These are phyloP conservation scores for Coemansia sp. DNA, from an alignment of 192 early-diverging fungal genomes.

Conservation along the genomic window DNA sequence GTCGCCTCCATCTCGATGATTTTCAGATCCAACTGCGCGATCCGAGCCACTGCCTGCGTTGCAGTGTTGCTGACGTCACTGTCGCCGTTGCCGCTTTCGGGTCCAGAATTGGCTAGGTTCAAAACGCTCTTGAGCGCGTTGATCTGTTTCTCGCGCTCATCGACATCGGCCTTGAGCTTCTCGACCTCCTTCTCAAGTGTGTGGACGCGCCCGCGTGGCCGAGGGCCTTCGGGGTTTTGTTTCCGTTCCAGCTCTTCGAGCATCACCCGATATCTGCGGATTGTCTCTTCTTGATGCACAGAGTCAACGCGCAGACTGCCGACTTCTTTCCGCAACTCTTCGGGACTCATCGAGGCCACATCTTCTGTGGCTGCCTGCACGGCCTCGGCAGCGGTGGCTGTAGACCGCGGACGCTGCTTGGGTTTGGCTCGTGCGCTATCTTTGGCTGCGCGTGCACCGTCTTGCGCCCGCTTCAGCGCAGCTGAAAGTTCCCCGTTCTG, in stretches of 20 bases:
- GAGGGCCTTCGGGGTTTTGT: constrained; percentile 50
- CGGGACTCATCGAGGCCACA: constrained; percentile 36
- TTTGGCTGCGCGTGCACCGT: constrained; percentile 12
- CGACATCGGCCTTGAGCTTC: constrained; percentile 29
- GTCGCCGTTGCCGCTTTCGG: neutral
- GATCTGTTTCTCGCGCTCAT: constrained; percentile 31
- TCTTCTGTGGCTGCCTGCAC: constrained; percentile 40
- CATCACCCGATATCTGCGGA: constrained; percentile 32
- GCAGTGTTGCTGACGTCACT: constrained; percentile 6
- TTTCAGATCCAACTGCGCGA: constrained; percentile 47
- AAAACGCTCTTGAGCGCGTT: constrained; percentile 31
- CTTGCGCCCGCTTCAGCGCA: constrained; percentile 29
- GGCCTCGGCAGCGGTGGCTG: constrained; percentile 38
- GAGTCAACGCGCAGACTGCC: constrained; percentile 34
- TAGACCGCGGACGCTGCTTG: constrained; percentile 38
- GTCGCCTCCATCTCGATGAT: constrained; percentile 29
- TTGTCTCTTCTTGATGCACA: constrained; percentile 51
- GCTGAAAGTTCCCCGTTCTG: constrained; percentile 27
- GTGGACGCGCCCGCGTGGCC: constrained; percentile 22
- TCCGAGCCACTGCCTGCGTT: constrained; percentile 2
- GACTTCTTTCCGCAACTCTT: constrained; percentile 45
- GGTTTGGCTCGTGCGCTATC: constrained; percentile 16
- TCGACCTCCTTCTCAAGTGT: constrained; percentile 43
- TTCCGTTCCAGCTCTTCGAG: constrained; percentile 50
- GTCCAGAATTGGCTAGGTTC: constrained; percentile 16